A percentile compares a stretch with the other conserved stretches of the same genome.
phyloP scores from a whole-genome alignment of 2,329 filamentous ascomycete genomes.

The Claviceps arundinis region DNA sequence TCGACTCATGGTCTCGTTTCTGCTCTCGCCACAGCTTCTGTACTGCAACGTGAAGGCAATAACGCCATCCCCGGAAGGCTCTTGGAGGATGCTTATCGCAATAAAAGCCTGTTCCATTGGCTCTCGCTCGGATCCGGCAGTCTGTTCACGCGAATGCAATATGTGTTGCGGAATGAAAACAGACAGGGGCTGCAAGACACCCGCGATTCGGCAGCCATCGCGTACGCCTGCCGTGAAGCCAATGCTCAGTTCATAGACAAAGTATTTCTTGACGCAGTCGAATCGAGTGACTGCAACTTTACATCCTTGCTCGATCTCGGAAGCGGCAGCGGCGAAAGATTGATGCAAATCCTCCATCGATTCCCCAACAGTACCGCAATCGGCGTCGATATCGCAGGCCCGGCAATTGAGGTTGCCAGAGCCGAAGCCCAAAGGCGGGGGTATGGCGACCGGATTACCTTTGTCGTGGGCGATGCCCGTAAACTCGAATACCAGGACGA shows the following conservation, averaged over 20 bases:
- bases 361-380: conserved; percentile 4
- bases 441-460: neutral
- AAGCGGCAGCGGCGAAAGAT: conserved; percentile 8
- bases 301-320: conserved; percentile 8
- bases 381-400: conserved; percentile 8
- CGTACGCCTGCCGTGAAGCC: conserved; percentile 7
- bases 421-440: neutral
- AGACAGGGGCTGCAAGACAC: conserved; percentile 3
- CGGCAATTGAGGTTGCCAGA: conserved; percentile 5
- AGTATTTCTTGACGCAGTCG: conserved; percentile 3
- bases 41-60: neutral
- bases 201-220: conserved; percentile 7
- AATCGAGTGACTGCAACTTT: conserved; percentile 3
- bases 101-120: conserved; percentile 7
- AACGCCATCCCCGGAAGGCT: neutral
- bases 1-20: neutral
- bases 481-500: conserved; percentile 4
- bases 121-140: conserved; percentile 7
- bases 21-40: neutral
- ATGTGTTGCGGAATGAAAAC: conserved; percentile 7
- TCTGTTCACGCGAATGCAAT: conserved; percentile 6
- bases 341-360: conserved; percentile 8
- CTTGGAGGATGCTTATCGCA: conserved; percentile 4
- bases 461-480: conserved; percentile 4
- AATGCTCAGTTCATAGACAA: conserved; percentile 5